These are phyloP conservation scores for Ceraceosorus bombacis DNA, from an alignment of 1,284 basidiomycete genomes.

Conservation along the genomic window DNA sequence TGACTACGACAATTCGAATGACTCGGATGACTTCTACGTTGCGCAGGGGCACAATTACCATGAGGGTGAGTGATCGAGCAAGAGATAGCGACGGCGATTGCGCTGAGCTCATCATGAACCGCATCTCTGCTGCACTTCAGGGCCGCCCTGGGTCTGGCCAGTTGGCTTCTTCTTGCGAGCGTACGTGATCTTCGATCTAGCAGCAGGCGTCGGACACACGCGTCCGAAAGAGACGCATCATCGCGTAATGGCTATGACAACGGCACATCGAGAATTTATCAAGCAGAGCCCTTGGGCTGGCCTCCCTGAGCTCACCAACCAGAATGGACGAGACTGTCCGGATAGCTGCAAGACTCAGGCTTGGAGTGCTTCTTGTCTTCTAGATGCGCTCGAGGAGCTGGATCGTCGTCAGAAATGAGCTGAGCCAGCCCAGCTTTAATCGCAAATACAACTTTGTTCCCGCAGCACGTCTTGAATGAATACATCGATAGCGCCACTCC, in stretches of 20 bases:
- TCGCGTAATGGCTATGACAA: slow-evolving; percentile 26
- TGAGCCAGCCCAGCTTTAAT: too few relatives aligned
- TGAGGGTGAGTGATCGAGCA: slow-evolving; percentile 4
- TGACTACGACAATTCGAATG: slow-evolving; percentile 38
- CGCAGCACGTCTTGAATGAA: too few relatives aligned
- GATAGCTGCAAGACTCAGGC: slow-evolving; percentile 42
- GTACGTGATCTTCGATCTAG: slow-evolving; percentile 54
- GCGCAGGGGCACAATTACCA: slow-evolving; percentile 38
- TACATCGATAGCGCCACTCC: too few relatives aligned
- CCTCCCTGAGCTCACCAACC: slow-evolving; percentile 41
- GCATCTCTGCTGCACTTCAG: neutral
- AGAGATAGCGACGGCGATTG: neutral
- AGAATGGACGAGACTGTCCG: slow-evolving; percentile 28
- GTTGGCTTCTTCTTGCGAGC: slow-evolving; percentile 90
- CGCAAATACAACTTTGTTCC: too few relatives aligned
- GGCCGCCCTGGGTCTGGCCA: slow-evolving; percentile 88
- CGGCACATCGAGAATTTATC: slow-evolving; percentile 32
- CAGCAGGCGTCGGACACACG: slow-evolving; percentile 17
- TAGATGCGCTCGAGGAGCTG: slow-evolving; percentile 36
- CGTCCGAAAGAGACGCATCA: slow-evolving; percentile 21
- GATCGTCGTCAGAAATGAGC: neutral
- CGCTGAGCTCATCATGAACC: neutral
- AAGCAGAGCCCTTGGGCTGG: slow-evolving; percentile 33
- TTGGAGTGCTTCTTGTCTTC: slow-evolving; percentile 36
- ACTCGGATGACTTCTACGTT: slow-evolving; percentile 17